A percentile compares a stretch with the other conserved stretches of the same genome.
phyloP scores from a whole-genome alignment of 2,329 filamentous ascomycete species.

The Aspergillus fumigatus region DNA sequence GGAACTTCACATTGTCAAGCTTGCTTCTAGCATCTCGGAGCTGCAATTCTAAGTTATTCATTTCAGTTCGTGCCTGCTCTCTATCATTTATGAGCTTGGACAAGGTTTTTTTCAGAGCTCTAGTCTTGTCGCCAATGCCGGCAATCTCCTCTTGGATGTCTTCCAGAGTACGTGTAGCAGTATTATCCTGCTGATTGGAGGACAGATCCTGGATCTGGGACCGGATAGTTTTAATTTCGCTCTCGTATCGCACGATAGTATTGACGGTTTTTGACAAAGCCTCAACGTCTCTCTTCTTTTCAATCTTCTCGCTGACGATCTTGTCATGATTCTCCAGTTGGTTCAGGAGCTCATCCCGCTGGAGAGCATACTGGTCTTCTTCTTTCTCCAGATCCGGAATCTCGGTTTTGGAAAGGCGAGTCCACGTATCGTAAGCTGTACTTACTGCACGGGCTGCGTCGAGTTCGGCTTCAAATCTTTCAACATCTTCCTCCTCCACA shows the following conservation, averaged over 20 bases:
- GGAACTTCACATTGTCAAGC: conserved; percentile 64
- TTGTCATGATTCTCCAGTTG: conserved; percentile 66
- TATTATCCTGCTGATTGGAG: conserved; percentile 67
- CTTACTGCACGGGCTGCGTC: conserved; percentile 59
- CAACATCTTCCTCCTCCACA: conserved; percentile 50
- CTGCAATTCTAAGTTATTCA: conserved; percentile 71
- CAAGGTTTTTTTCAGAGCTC: conserved; percentile 59
- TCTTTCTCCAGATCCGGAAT: conserved; percentile 66
- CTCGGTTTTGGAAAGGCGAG: conserved; percentile 62
- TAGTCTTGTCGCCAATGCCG: conserved; percentile 61
- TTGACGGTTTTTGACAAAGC: conserved; percentile 70
- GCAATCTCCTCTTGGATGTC: conserved; percentile 78
- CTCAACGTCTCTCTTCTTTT: conserved; percentile 69
- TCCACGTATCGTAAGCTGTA: conserved; percentile 68
- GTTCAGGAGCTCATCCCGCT: conserved; percentile 57
- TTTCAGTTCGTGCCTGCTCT: conserved; percentile 64
- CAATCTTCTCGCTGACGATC: conserved; percentile 56
- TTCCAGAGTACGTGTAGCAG: conserved; percentile 65
- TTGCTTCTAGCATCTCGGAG: conserved; percentile 70
- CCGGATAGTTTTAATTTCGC: conserved; percentile 67
- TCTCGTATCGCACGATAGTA: conserved; percentile 67
- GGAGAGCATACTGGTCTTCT: conserved; percentile 55
- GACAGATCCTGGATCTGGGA: conserved; percentile 69
- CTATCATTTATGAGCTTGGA: conserved; percentile 64
- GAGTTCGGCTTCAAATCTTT: conserved; percentile 29